Evolutionary conservation across 2,329 filamentous ascomycete species (phyloP), one percentile per base, ranked within the genome.

Genomic region (Massarina eburnea): DNA sequence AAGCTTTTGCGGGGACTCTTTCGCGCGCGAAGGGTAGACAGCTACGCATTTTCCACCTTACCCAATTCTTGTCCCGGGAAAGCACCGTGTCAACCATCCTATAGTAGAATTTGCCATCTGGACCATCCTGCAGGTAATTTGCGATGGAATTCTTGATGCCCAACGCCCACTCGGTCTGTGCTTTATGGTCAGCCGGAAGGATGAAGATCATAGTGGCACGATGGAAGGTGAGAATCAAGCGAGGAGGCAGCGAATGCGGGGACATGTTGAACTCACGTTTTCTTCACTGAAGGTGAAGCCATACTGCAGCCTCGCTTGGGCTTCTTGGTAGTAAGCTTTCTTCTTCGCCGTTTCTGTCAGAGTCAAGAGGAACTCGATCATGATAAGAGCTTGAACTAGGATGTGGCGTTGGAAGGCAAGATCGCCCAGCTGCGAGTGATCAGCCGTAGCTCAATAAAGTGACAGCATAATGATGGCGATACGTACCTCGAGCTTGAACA

Each of bases 81-180:
- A 99, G 81, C 24, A 99, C 92, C 10, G 91, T 97, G 68, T 97
- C 92, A 24, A 99, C 91, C 83, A 97, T 95, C 30, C 94, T 86
- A 71, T 91, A 88, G 71, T 97, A 99, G 71, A 95, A 95, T 53
- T 89, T 88, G 22, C 94, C 94, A 62, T 95, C 91, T 33, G 79
- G 74, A 17, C 89, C 89, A 58, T 85, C 80, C 64, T 88, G 87
- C 45, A 99, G 80, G 70, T 96, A 96, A 47, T 84, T 83, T 48
- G 88, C 87, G 60, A 97, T 95, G 6, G 79, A 78, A 29, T 80
- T 80, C 64, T 91, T 91, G 75, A 88, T 96, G 41, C 84, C 80
- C 41, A 77, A 78, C 30, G 86, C 89, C 94, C 94, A 99, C 75
- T 88, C 88, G 37, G 88, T 81, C 85, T 90, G 64, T 59, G 57